Evolutionary conservation across 495 filamentous ascomycete species (phyloP).

Genomic region (Talaromyces trachyspermus): DNA sequence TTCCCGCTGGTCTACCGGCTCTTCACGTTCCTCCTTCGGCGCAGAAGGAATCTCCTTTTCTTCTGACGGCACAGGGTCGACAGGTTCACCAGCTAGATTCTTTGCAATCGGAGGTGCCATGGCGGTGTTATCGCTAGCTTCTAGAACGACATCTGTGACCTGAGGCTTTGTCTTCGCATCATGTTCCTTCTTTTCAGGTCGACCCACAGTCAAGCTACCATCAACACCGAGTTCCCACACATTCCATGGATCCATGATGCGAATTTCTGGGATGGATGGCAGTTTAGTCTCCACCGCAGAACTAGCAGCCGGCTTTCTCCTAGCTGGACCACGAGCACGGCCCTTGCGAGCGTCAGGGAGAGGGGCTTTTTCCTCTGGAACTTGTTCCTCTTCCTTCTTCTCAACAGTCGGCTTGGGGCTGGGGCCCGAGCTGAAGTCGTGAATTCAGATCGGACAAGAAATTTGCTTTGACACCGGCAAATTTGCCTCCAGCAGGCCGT

Average conservation of each 20-base stretch:
- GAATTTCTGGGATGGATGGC: slow-evolving; percentile 35
- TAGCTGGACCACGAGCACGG: slow-evolving; percentile 77
- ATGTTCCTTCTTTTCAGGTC: slow-evolving; percentile 14
- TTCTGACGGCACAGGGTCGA: slow-evolving; percentile 22
- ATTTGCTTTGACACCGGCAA: slow-evolving; percentile 80
- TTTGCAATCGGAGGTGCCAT: slow-evolving; percentile 36
- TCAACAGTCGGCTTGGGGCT: slow-evolving; percentile 65
- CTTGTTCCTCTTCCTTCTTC: slow-evolving; percentile 44
- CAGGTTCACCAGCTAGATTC: slow-evolving; percentile 50
- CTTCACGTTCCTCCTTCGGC: neutral
- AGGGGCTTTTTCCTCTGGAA: slow-evolving; percentile 64
- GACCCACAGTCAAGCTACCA: slow-evolving; percentile 35
- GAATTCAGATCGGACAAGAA: slow-evolving; percentile 89
- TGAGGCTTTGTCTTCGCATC: slow-evolving; percentile 14
- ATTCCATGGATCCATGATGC: slow-evolving; percentile 41
- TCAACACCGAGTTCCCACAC: slow-evolving; percentile 44
- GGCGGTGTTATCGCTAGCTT: slow-evolving; percentile 17
- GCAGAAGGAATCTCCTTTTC: neutral
- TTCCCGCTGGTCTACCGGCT: slow-evolving; percentile 2
- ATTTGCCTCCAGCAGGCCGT: slow-evolving; percentile 71
- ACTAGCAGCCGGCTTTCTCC: slow-evolving; percentile 59
- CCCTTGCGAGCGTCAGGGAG: slow-evolving; percentile 83
- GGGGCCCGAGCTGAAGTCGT: slow-evolving; percentile 73
- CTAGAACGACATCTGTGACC: slow-evolving; percentile 20
- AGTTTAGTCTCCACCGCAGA: slow-evolving; percentile 17